Conservation (phyloP, 352 stramenopile species). For the Globisporangium acanthophoron region DNA sequence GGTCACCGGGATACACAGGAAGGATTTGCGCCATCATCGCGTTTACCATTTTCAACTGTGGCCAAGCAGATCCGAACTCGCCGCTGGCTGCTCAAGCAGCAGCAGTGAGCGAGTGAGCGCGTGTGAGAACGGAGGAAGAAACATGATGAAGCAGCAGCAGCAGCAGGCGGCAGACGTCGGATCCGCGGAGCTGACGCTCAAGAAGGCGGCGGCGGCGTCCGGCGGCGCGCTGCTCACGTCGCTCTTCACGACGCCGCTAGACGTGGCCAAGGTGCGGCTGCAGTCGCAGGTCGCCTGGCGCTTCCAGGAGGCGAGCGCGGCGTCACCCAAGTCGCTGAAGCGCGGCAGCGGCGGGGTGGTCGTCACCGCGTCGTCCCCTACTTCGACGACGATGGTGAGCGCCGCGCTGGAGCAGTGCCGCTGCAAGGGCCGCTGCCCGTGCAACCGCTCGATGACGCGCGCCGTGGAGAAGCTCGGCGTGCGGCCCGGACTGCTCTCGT, state of each 20-base stretch:
- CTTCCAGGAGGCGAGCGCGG: not conserved
- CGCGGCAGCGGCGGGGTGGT: not conserved
- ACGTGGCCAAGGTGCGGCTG: constrained; percentile 79
- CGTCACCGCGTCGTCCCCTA: constrained; percentile 1
- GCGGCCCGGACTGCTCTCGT: constrained; percentile 19
- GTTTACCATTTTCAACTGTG: not conserved
- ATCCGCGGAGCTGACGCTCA: constrained; percentile 26
- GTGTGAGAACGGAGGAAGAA: not conserved
- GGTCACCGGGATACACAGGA: too few species aligned
- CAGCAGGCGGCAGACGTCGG: constrained; percentile 10
- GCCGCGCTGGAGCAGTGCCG: constrained; percentile 31
- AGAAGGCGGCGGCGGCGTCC: constrained; percentile 70
- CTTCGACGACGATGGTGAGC: constrained; percentile 9
- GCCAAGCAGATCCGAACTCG: not conserved
- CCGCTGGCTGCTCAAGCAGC: not conserved
- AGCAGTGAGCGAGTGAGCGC: not conserved
- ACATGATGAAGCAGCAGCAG: not conserved
- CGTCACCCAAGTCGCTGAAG: not conserved
- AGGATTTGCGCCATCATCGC: too few species aligned
- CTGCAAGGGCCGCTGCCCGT: constrained; percentile 43
- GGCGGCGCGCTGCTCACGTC: constrained; percentile 67
- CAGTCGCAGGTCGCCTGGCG: constrained; percentile 56
- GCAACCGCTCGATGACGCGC: constrained; percentile 46
- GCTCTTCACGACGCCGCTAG: constrained; percentile 80
- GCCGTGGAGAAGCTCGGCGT: constrained; percentile 32